A percentile compares a stretch with the other conserved stretches of the same genome.
phyloP scores from a whole-genome alignment of 2,329 filamentous ascomycete genomes.

The Erysiphe neolycopersici region DNA sequence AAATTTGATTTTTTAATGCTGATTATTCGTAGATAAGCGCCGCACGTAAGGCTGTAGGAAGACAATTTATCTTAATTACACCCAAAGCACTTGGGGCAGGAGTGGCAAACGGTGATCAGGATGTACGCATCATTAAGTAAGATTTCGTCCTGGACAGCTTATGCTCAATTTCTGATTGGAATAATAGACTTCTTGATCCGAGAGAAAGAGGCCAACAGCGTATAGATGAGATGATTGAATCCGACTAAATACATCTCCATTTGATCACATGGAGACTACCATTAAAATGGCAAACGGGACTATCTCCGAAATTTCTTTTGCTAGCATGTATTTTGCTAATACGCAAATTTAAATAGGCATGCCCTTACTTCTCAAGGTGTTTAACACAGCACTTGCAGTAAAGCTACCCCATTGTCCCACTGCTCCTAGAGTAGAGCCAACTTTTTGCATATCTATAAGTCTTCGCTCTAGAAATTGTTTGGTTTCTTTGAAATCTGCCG shows the following conservation, averaged over 20 bases:
- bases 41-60: constrained; percentile 61
- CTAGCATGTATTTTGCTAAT: too few relatives aligned
- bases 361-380: constrained; percentile 70
- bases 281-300: too few relatives aligned
- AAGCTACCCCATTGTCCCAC: constrained; percentile 61
- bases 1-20: constrained; percentile 1
- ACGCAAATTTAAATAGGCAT: constrained; percentile 28
- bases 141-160: constrained; percentile 6
- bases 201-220: constrained; percentile 18
- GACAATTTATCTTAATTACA: constrained; percentile 90
- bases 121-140: constrained; percentile 56
- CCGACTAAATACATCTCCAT: not conserved
- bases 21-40: constrained; percentile 37
- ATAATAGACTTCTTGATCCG: constrained; percentile 27
- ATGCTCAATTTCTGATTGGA: not conserved
- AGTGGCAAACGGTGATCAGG: constrained; percentile 27
- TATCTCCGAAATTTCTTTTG: too few relatives aligned
- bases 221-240: constrained; percentile 8
- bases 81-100: constrained; percentile 53
- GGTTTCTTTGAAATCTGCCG: constrained; percentile 47
- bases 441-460: constrained; percentile 31
- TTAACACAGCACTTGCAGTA: constrained; percentile 48
- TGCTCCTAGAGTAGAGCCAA: constrained; percentile 34
- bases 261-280: too few relatives aligned
- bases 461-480: constrained; percentile 54